These are phyloP conservation scores for Rhizophagus clarus DNA, from an alignment of 192 early-diverging fungal species.

Conservation along the genomic window DNA sequence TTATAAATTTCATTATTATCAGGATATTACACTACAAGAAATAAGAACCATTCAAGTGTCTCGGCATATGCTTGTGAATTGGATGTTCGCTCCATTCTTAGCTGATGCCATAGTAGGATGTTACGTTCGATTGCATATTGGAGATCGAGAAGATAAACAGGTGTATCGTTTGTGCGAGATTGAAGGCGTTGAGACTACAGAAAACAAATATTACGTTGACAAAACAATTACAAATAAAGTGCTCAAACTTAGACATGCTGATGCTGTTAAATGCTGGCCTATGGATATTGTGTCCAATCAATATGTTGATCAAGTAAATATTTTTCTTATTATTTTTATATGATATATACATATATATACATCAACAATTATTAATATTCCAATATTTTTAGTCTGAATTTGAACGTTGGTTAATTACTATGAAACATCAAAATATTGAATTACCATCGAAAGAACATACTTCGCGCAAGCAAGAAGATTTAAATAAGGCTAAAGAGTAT, in stretches of 20 bases:
- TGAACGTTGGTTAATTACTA: constrained; percentile 51
- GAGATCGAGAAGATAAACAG: constrained; percentile 55
- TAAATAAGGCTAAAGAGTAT: constrained; percentile 62
- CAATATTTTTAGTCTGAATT: constrained; percentile 53
- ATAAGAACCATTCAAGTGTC: constrained; percentile 62
- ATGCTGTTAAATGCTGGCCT: constrained; percentile 64
- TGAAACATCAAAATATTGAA: constrained; percentile 53
- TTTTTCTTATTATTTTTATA: not conserved
- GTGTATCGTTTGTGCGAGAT: constrained; percentile 66
- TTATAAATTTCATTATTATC: not conserved
- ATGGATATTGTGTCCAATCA: constrained; percentile 82
- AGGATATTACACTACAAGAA: constrained; percentile 60
- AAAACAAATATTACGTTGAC: constrained; percentile 65
- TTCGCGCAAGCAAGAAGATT: constrained; percentile 54
- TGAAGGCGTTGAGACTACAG: constrained; percentile 35
- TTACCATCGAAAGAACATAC: constrained; percentile 53
- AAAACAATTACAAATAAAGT: constrained; percentile 65
- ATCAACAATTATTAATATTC: not conserved
- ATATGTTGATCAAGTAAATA: constrained; percentile 56
- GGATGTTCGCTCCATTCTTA: constrained; percentile 75
- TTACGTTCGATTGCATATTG: constrained; percentile 68
- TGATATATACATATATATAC: not conserved
- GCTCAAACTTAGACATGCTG: constrained; percentile 68
- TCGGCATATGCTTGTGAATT: constrained; percentile 68
- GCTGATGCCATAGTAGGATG: constrained; percentile 64